Evolutionary conservation across 1,139 yeast species (phyloP), one percentile per base, ranked within the genome.

Genomic region (Meyerozyma elateridarum): DNA sequence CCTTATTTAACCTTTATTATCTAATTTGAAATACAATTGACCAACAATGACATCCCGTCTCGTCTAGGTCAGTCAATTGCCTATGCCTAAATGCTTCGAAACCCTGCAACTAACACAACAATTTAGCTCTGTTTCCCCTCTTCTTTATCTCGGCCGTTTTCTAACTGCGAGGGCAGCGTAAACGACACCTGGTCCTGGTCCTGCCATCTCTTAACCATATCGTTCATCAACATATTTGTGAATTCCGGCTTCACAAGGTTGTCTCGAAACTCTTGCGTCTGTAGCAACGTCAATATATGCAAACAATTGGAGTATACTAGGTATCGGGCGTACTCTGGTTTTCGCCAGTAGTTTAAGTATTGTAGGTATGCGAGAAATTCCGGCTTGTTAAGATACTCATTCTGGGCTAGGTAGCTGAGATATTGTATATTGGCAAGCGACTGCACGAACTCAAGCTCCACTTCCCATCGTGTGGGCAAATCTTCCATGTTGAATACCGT

Each of bases 371-470:
- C 71, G 20, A 84, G 56, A 44, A 84, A 84, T 35, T 68, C 68
- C 14, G 66, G 72, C 44, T 76, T 79, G 31, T 75, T 76, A 25
- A 84, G 61, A 45, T 76, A 78, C 38, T 79, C 79, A 43, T 76
- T 79, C 52, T 84, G 93, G 0, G 93, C 93, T 28, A 84, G 60
- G 46, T 74, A 82, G 47, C 79, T 77, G 37, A 85, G 62, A 46
- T 85, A 84, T 53, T 78, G 88, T 27, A 85, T 79, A 51, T 84
- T 85, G 13, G 89, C 76, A 31, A 84, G 64, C n/a, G 89, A 77
- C 54, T 84, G 95, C 5, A 84, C 85, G 54, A 84, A 85, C 61
- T 83, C 94, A 20, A 83, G 66, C 48, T 83, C 94, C 20, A 83
- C 76, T 46, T 84, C 94, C 85, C 89, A 84, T 42, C 93, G 56